Percentiles rank a stretch among this genome's conserved stretches.
phyloP scores from a whole-genome alignment of 371 early-diverging fungal species.

The Paraphysoderma sedebokerense region DNA sequence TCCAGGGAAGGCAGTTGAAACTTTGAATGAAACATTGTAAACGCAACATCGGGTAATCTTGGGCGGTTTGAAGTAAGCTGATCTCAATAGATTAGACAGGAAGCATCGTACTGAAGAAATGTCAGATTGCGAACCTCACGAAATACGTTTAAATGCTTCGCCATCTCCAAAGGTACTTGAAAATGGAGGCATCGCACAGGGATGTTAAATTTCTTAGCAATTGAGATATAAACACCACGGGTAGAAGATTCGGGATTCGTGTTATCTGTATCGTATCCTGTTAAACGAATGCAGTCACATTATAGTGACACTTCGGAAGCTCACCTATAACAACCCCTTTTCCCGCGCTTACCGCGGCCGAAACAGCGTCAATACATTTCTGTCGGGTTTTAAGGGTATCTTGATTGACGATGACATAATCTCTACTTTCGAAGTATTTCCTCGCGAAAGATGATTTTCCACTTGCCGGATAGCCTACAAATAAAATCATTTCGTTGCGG shows the following conservation, averaged over 20 bases:
- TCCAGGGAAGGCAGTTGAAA: conserved; percentile 27
- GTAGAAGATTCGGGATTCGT: conserved; percentile 54
- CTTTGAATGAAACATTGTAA: conserved; percentile 21
- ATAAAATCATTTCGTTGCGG: conserved; percentile 44
- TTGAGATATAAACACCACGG: conserved; percentile 38
- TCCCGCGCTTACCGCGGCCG: conserved; percentile 26
- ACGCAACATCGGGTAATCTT: conserved; percentile 34
- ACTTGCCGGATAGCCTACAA: conserved; percentile 66
- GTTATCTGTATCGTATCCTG: conserved; percentile 39
- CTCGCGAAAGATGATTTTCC: conserved; percentile 69
- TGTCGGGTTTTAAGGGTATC: conserved; percentile 56
- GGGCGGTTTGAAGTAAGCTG: conserved; percentile 8
- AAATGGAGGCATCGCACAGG: conserved; percentile 54
- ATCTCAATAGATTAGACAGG: neutral
- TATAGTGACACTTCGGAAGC: neutral
- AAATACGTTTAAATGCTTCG: conserved; percentile 59
- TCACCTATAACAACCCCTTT: conserved; percentile 42
- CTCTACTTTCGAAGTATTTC: conserved; percentile 32
- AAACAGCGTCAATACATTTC: conserved; percentile 40
- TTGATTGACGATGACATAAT: conserved; percentile 65
- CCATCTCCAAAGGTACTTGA: conserved; percentile 33
- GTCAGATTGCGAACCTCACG: conserved; percentile 19
- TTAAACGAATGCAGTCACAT: neutral
- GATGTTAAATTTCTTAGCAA: conserved; percentile 35
- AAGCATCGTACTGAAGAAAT: neutral